These are phyloP conservation scores for Phyllosticta citriasiana DNA, from an alignment of 2,329 filamentous ascomycete species.

Conservation along the genomic window DNA sequence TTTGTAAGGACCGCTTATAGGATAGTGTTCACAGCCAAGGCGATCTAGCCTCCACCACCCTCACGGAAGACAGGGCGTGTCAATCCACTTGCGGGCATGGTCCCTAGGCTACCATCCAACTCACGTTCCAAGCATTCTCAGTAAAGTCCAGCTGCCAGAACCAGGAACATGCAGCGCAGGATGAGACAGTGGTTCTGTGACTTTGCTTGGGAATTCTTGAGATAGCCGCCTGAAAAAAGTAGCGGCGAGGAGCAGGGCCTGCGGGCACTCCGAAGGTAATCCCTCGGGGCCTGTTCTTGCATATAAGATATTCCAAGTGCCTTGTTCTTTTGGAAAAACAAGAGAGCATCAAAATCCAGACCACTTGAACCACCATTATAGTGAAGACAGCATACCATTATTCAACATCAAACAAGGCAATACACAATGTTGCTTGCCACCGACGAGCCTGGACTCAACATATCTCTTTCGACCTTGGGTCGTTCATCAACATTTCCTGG, in stretches of 20 bases:
- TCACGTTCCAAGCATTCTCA: not conserved
- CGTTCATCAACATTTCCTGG: not conserved
- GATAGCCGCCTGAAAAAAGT: not conserved
- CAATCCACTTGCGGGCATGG: not conserved
- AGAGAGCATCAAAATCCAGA: not conserved
- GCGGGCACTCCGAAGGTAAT: not conserved
- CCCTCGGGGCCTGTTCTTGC: not conserved
- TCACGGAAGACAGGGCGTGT: slow-evolving; percentile 6
- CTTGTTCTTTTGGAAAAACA: not conserved
- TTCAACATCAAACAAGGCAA: not conserved
- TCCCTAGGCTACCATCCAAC: slow-evolving; percentile 1
- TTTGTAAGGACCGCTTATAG: slow-evolving; percentile 3
- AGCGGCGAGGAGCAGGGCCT: not conserved
- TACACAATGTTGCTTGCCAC: not conserved
- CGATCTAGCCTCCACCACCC: slow-evolving; percentile 1
- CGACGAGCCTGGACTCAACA: not conserved
- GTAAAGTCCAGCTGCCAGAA: not conserved
- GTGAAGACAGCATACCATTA: not conserved
- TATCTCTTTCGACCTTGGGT: too few species aligned
- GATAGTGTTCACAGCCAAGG: not conserved
- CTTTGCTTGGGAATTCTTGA: not conserved
- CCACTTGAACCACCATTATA: not conserved
- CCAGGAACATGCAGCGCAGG: not conserved
- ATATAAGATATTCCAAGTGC: not conserved
- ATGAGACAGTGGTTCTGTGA: not conserved